Conservation (phyloP, 2,329 filamentous ascomycete genomes). For the Alternaria longipes region DNA sequence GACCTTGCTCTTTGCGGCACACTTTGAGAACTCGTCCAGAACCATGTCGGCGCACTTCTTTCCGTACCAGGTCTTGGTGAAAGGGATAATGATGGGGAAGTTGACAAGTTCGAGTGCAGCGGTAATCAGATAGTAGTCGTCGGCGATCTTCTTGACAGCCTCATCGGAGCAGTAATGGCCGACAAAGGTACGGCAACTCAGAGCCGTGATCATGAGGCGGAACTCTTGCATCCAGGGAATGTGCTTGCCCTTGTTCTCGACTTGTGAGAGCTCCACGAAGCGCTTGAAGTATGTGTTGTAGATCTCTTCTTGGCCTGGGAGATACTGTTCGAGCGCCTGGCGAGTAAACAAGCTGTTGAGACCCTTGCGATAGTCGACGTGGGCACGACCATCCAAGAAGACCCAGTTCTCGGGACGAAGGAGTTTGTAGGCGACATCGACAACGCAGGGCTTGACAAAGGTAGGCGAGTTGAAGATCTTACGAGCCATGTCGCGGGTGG, state of each 20-base stretch:
- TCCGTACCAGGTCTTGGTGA: conserved; percentile 95
- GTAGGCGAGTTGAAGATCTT: conserved; percentile 95
- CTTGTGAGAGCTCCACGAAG: conserved; percentile 76
- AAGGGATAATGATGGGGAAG: conserved; percentile 85
- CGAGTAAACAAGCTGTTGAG: conserved; percentile 94
- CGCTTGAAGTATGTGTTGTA: conserved; percentile 86
- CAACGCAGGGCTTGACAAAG: conserved; percentile 95
- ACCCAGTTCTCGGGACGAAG: conserved; percentile 95
- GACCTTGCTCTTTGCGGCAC: conserved; percentile 91
- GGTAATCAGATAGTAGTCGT: conserved; percentile 97
- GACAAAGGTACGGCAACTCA: conserved; percentile 96
- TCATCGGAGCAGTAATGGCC: conserved; percentile 94
- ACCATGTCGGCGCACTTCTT: conserved; percentile 96
- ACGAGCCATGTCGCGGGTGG: conserved; percentile 91
- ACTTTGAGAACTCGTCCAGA: conserved; percentile 86
- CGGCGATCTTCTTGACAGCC: conserved; percentile 89
- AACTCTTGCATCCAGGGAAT: conserved; percentile 90
- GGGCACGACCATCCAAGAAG: conserved; percentile 92
- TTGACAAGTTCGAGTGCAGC: conserved; percentile 96
- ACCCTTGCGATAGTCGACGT: conserved; percentile 97
- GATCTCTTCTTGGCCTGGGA: conserved; percentile 91
- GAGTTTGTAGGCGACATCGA: conserved; percentile 92
- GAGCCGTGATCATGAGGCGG: conserved; percentile 92
- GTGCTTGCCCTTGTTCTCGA: conserved; percentile 75
- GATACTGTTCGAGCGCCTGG: conserved; percentile 84